Evolutionary conservation across 2,329 filamentous ascomycete species (phyloP).

Genomic region (Trichoderma lentiforme): DNA sequence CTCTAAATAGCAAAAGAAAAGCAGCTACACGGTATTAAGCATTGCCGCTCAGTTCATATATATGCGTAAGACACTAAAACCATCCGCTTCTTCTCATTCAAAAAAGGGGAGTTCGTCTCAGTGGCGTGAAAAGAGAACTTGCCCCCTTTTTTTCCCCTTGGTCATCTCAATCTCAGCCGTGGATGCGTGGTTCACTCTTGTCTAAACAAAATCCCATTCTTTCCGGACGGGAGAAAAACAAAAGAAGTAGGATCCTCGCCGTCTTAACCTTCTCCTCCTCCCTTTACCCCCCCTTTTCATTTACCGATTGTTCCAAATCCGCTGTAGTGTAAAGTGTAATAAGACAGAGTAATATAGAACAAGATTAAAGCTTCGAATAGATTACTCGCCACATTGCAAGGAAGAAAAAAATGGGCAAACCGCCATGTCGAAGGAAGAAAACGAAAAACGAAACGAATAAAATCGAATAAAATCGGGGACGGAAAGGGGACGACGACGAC

Average conservation of each 20-base stretch:
- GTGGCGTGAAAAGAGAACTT: not conserved
- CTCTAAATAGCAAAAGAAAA: not conserved
- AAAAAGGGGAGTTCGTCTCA: not conserved
- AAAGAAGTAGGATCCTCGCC: not conserved
- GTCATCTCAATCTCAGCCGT: not conserved
- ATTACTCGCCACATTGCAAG: not conserved
- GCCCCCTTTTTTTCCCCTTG: not conserved
- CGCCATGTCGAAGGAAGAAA: not conserved
- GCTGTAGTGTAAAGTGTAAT: constrained; percentile 1
- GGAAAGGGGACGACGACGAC: not conserved
- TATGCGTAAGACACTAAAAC: not conserved
- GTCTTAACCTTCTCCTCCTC: not conserved
- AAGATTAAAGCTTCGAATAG: not conserved
- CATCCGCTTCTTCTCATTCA: not conserved
- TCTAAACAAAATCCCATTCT: not conserved
- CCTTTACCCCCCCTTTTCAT: not conserved
- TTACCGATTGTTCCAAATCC: not conserved
- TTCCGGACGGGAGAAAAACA: not conserved
- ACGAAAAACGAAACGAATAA: not conserved
- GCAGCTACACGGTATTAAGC: not conserved
- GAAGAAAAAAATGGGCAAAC: not conserved
- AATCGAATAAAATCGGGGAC: not conserved
- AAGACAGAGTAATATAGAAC: not conserved
- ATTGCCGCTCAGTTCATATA: not conserved
- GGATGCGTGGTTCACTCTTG: not conserved